These are phyloP conservation scores for Lentinula novae-zelandiae DNA, from an alignment of 1,284 basidiomycete species.

Conservation along the genomic window DNA sequence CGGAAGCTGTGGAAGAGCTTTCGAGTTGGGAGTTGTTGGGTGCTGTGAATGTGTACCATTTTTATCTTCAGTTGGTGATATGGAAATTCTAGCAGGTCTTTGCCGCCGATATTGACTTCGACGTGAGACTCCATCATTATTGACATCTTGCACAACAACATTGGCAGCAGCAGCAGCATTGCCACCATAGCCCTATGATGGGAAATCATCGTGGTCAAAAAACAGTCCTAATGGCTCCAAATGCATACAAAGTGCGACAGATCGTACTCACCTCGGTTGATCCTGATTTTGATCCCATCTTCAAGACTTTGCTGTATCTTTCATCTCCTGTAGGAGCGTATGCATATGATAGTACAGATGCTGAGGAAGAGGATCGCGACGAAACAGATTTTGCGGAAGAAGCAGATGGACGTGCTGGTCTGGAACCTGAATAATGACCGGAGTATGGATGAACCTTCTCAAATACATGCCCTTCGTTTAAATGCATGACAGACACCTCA, in stretches of 20 bases:
- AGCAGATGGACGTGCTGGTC: not conserved
- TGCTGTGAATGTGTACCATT: not conserved
- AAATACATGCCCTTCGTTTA: not conserved
- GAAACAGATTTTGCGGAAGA: not conserved
- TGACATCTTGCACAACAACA: not conserved
- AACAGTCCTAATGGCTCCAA: not conserved
- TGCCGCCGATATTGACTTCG: not conserved
- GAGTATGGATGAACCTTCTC: not conserved
- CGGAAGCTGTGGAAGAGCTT: slow-evolving; percentile 3
- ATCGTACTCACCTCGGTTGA: slow-evolving; percentile 4
- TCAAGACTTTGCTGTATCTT: not conserved
- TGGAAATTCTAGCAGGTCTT: not conserved
- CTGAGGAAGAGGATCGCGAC: not conserved
- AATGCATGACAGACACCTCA: not conserved
- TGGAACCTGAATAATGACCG: not conserved
- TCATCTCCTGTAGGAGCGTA: not conserved
- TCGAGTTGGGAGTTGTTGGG: not conserved
- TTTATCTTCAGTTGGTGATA: not conserved
- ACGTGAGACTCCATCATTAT: not conserved
- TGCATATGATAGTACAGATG: slow-evolving; percentile 1
- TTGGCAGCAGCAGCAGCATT: not conserved
- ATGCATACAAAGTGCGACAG: not conserved
- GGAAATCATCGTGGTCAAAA: not conserved
- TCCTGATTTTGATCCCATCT: slow-evolving; percentile 1
- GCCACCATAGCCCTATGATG: not conserved